phyloP scores from a whole-genome alignment of 768 basidiomycete genomes.

The Calvatia gigantea region DNA sequence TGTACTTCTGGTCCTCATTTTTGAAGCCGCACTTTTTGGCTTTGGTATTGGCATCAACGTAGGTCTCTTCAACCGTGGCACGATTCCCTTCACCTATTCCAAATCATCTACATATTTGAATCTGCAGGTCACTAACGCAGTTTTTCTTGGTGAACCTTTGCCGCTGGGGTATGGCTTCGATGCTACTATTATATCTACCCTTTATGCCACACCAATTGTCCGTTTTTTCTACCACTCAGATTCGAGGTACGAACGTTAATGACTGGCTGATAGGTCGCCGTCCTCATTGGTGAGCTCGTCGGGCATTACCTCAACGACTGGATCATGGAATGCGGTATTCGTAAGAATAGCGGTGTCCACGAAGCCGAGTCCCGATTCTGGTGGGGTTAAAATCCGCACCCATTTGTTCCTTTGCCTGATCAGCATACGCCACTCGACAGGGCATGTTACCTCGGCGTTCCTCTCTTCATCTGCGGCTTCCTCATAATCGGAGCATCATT shows the following conservation, averaged over 20 bases:
- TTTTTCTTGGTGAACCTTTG: constrained; percentile 19
- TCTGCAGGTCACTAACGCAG: constrained; percentile 30
- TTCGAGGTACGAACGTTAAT: neutral
- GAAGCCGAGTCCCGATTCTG: constrained; percentile 46
- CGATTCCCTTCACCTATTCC: neutral
- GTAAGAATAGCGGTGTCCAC: constrained; percentile 34
- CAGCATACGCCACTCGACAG: constrained; percentile 20
- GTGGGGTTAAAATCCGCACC: constrained; percentile 23
- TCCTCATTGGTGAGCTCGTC: constrained; percentile 32
- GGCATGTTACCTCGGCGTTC: constrained; percentile 50
- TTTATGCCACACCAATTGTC: constrained; percentile 34
- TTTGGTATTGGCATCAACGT: constrained; percentile 33
- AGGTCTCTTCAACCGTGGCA: constrained; percentile 18
- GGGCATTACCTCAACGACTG: constrained; percentile 33
- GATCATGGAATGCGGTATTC: constrained; percentile 26
- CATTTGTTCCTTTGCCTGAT: too few relatives aligned
- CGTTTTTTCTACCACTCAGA: constrained; percentile 8
- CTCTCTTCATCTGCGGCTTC: constrained; percentile 52
- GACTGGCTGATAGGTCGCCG: constrained; percentile 21
- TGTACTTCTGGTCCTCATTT: constrained; percentile 44
- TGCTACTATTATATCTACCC: constrained; percentile 33
- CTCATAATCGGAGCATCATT: constrained; percentile 47
- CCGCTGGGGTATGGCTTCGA: constrained; percentile 31
- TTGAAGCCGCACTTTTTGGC: constrained; percentile 39
- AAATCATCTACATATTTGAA: constrained; percentile 26